Conservation (phyloP, 768 basidiomycete species). For the Galerina sulciceps region DNA sequence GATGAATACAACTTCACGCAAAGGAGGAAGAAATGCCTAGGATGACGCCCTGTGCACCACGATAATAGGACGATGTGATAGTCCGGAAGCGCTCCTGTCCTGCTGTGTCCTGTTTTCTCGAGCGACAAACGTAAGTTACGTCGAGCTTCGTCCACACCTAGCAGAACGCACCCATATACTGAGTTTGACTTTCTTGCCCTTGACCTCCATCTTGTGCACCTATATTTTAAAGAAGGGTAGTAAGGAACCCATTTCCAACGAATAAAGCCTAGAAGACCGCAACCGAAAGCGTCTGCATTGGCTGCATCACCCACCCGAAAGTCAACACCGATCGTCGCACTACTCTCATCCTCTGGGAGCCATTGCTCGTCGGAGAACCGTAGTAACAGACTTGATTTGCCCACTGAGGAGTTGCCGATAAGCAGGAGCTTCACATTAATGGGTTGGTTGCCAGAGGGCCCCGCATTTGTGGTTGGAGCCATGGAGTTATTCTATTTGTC, state of each 20-base stretch:
- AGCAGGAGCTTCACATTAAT: constrained; percentile 84
- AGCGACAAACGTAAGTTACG: not conserved
- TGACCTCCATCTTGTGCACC: constrained; percentile 90
- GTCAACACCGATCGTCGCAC: constrained; percentile 85
- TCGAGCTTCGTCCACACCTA: not conserved
- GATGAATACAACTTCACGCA: not conserved
- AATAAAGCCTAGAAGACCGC: not conserved
- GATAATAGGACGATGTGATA: constrained; percentile 93
- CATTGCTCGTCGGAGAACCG: constrained; percentile 98
- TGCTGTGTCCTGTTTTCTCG: constrained; percentile 79
- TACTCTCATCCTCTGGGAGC: constrained; percentile 89
- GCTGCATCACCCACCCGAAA: constrained; percentile 63
- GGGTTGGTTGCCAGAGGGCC: constrained; percentile 40
- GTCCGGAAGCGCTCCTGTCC: constrained; percentile 98
- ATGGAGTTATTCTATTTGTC: constrained; percentile 16
- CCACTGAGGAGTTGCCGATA: constrained; percentile 90
- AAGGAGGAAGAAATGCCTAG: constrained; percentile 49
- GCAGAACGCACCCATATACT: constrained; percentile 88
- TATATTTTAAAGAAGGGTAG: constrained; percentile 27
- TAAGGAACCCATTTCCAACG: not conserved
- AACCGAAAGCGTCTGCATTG: not conserved
- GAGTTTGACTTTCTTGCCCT: constrained; percentile 85
- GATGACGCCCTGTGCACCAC: constrained; percentile 85
- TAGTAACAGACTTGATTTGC: constrained; percentile 88
- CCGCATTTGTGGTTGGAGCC: constrained; percentile 32